Base-by-base conservation (phyloP, 371 early-diverging fungal species). In the Scutellospora calospora region DNA sequence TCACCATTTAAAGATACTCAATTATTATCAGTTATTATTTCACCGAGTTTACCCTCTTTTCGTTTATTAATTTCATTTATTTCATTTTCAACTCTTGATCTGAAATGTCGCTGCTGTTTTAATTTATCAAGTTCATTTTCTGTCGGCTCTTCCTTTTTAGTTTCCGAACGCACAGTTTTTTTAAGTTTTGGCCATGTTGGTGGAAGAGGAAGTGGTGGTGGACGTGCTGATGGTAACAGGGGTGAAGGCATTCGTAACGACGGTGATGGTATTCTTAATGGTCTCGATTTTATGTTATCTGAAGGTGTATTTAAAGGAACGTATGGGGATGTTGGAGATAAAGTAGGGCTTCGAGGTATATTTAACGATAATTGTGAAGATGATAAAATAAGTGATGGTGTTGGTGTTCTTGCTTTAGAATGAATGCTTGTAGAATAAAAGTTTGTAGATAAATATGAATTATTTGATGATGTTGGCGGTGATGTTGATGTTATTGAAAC, bases 171-270 rank as follows among this genome's bases (percentile, higher is more conserved):
- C n/a, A 29, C 51, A 29, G 73, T 72, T 52, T 72, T 72, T 27
- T 72, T 72, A 76, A 76, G 62, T 1, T 18, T 45, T 16, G 76
- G 76, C 49, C 49, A 60, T n/a, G 25, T 20, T 45, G 76, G 59
- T 38, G 76, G 76, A 22, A 76, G 62, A 16, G 76, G 76, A 18
- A 76, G 62, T 31, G 76, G 76, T 45, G 76, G 76, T 38, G 76
- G 76, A 2, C 54, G 51, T 20, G n/a, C 6, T 52, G 52, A n/a
- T 29, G 72, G 54, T 31, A 68, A 68, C 14, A 38, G 16, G 25
- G 41, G 35, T 11, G 35, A 5, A 45, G 45, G 6, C 8, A 27
- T 9, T 69, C n/a, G 27, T 49, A 16, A 29, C 3, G 66, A 66
- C n/a, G 45, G 0, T 5, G 69, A 69, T 5, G 63, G 3, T 72